Evolutionary conservation across 2,329 filamentous ascomycete genomes (phyloP), one percentile per base, ranked within the genome.

Genomic region (Aureobasidium sp.): DNA sequence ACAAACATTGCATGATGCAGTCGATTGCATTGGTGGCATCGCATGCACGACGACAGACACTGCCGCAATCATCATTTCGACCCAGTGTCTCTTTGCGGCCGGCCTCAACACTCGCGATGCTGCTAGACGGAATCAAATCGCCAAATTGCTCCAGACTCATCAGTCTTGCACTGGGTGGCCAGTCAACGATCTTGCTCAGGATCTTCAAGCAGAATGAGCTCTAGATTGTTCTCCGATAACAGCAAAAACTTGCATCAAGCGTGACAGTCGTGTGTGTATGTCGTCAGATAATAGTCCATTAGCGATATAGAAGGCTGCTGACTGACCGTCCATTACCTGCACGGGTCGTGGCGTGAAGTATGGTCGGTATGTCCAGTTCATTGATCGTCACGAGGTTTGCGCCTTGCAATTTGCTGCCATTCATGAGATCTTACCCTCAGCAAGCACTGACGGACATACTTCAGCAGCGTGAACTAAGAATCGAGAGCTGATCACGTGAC

Each of bases 21-120:
- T 82, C 6, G 76, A 78, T 48, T 75, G 71, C 0, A 80, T 83
- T 26, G 80, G 78, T 55, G 80, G 80, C 1, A 79, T 82, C 53
- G 80, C 79, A 0, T 39, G 34, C 20, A 41, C 51, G 13, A 55
- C 51, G n/a, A 55, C 4, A 12, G 23, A 34, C 20, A 29, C 34
- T n/a, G 12, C 51, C 7, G 51, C 51, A 5, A 41, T 15, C 1
- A n/a, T 55, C 8, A 41, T 55, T 26, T 55, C 51, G 10, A 73
- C 74, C 6, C 74, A 76, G 63, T 77, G 75, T 62, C 65, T 77
- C 1, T 77, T 72, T 50, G 61, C 64, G 64, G 74, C 75, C 1
- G 74, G 74, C 0, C 67, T 75, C 26, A 76, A 75, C 53, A 68
- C 72, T 4, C 72, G 74, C 55, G 71, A 74, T 23, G 55, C 65